Conservation (phyloP, 108 stramenopile species). For the Cylindrotheca fusiformis region DNA sequence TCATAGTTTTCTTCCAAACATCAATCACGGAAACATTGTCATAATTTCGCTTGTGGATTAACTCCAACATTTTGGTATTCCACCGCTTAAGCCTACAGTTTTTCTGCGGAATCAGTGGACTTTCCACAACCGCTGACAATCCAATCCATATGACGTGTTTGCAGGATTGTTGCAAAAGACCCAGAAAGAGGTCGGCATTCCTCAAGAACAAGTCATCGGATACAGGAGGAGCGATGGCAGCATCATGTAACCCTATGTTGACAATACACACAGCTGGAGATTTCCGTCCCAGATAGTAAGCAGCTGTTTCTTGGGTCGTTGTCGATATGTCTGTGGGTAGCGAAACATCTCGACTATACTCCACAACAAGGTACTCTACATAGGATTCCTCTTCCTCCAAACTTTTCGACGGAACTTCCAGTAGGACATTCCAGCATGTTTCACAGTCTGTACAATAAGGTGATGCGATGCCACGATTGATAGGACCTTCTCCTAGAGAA, state of each 20-base stretch:
- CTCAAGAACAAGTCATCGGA: neutral
- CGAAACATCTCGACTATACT: constrained; percentile 26
- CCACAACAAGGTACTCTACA: constrained; percentile 33
- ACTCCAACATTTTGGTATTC: constrained; percentile 5
- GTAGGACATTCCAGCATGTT: constrained; percentile 10
- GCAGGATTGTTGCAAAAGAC: constrained; percentile 14
- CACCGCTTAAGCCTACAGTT: constrained; percentile 17
- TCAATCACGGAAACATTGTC: constrained; percentile 20
- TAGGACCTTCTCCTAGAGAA: constrained; percentile 19
- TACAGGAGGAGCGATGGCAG: constrained; percentile 11
- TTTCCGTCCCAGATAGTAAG: constrained; percentile 10
- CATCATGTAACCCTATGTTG: constrained; percentile 12
- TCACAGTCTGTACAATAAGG: constrained; percentile 27
- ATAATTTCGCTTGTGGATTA: constrained; percentile 6
- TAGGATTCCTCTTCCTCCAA: no score
- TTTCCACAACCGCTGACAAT: constrained; percentile 15
- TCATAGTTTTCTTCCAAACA: constrained; percentile 20
- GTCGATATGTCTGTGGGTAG: constrained; percentile 9
- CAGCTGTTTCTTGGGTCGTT: constrained; percentile 32
- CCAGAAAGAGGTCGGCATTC: constrained; percentile 15
- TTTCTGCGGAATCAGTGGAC: neutral
- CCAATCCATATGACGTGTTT: constrained; percentile 14
- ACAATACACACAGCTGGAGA: constrained; percentile 18
- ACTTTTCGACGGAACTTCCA: neutral
- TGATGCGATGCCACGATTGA: constrained; percentile 1